These are phyloP conservation scores for Pouteria campechiana DNA, from an alignment of 179 eudicot genomes.

Conservation along the genomic window DNA sequence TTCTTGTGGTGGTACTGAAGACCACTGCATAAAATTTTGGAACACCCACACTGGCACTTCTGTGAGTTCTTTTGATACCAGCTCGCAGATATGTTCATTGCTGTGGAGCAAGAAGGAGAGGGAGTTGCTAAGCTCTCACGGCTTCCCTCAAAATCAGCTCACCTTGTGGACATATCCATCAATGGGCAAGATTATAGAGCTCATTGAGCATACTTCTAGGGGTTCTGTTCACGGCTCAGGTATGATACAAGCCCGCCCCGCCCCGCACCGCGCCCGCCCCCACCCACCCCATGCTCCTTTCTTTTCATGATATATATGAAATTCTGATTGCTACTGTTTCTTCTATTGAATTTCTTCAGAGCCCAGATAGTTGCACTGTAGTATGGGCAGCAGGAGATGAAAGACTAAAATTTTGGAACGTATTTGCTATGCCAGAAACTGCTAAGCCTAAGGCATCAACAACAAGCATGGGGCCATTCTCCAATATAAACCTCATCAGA, in stretches of 20 bases:
- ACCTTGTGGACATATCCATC: constrained; percentile 94
- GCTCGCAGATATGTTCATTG: constrained; percentile 74
- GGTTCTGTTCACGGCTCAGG: constrained; percentile 71
- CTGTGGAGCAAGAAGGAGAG: constrained; percentile 88
- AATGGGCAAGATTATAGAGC: constrained; percentile 83
- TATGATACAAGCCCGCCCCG: neutral
- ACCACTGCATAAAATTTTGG: constrained; percentile 80
- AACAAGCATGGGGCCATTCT: constrained; percentile 50
- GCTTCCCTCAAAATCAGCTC: constrained; percentile 80
- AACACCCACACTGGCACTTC: constrained; percentile 81
- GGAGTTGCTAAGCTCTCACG: constrained; percentile 82
- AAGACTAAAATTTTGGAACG: constrained; percentile 67
- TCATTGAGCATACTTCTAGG: constrained; percentile 79
- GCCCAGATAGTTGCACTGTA: constrained; percentile 61
- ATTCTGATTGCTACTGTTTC: neutral
- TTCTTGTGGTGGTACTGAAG: constrained; percentile 84
- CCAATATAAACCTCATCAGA: constrained; percentile 55
- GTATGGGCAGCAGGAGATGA: constrained; percentile 81
- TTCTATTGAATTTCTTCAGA: constrained; percentile 21
- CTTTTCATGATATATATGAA: neutral
- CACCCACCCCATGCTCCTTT: neutral
- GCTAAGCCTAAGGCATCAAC: constrained; percentile 66
- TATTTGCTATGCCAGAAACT: constrained; percentile 70
- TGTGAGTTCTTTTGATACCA: constrained; percentile 70
- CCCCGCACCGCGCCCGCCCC: too few species aligned